phyloP scores from a whole-genome alignment of 1,139 yeast species.

The Oligophagozyma castellii region DNA sequence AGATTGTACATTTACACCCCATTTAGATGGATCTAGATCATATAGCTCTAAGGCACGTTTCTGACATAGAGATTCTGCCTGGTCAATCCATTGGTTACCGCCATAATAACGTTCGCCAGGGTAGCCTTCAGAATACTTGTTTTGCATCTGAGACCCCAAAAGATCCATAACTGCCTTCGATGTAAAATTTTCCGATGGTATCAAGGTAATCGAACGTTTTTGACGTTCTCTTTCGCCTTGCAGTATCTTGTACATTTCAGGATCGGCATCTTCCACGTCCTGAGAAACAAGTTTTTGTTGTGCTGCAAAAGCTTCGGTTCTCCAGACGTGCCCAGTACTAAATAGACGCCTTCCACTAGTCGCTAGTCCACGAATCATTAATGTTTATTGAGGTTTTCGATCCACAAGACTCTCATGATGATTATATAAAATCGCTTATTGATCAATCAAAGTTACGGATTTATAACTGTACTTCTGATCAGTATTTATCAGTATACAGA shows the following conservation, averaged over 20 bases:
- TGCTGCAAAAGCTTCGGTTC: too few relatives aligned
- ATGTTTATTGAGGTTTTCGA: too few relatives aligned
- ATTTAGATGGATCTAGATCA: slow-evolving; percentile 54
- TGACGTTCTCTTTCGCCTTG: slow-evolving; percentile 69
- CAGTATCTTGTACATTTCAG: slow-evolving; percentile 72
- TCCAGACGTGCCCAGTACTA: too few relatives aligned
- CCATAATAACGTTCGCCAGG: slow-evolving; percentile 97
- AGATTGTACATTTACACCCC: slow-evolving; percentile 97
- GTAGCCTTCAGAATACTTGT: slow-evolving; percentile 97
- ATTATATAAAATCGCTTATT: too few relatives aligned
- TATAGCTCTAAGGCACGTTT: slow-evolving; percentile 84
- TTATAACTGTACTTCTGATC: too few relatives aligned
- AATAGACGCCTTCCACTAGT: too few relatives aligned
- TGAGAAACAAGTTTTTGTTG: slow-evolving; percentile 36
- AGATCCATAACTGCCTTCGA: slow-evolving; percentile 90
- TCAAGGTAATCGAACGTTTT: slow-evolving; percentile 77
- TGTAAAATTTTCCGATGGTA: slow-evolving; percentile 92
- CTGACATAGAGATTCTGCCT: slow-evolving; percentile 82
- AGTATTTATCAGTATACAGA: too few relatives aligned
- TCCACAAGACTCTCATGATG: too few relatives aligned
- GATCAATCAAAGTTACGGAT: too few relatives aligned
- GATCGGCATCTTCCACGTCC: slow-evolving; percentile 57
- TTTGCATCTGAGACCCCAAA: slow-evolving; percentile 92
- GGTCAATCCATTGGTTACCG: slow-evolving; percentile 88
- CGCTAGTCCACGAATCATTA: too few relatives aligned